These are phyloP conservation scores for Solanum sparsipilum DNA, from an alignment of 257 asterid genomes.

Conservation along the genomic window DNA sequence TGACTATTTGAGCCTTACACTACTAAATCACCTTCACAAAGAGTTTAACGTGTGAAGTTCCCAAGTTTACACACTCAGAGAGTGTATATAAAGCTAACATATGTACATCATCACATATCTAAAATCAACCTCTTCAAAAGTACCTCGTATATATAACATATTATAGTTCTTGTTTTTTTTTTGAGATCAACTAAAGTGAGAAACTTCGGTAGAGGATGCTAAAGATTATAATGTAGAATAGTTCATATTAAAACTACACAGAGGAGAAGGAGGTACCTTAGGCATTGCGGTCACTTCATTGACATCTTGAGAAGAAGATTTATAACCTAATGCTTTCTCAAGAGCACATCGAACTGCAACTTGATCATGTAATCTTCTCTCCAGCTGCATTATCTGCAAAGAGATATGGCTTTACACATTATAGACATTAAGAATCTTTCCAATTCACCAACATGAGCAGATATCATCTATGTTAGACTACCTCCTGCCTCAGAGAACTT, in stretches of 20 bases:
- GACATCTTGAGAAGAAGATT: constrained; percentile 31
- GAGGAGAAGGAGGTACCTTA: constrained; percentile 33
- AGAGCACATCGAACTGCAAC: constrained; percentile 73
- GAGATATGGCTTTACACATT: neutral
- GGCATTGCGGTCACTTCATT: constrained; percentile 44
- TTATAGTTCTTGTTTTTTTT: neutral
- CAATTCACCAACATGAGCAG: neutral
- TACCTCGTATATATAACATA: neutral
- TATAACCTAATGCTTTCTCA: constrained; percentile 83
- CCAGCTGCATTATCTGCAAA: constrained; percentile 64
- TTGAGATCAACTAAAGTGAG: neutral
- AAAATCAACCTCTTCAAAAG: neutral
- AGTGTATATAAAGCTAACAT: neutral
- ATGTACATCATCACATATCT: neutral
- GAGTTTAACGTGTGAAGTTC: neutral
- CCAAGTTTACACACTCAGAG: neutral
- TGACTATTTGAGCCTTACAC: neutral
- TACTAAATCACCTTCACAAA: neutral
- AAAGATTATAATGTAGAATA: neutral
- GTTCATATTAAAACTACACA: neutral
- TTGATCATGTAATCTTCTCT: constrained; percentile 73
- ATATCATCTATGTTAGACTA: constrained; percentile 10
- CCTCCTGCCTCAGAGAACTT: constrained; percentile 81
- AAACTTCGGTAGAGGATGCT: neutral
- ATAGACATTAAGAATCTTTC: neutral